Percentiles rank a stretch among this genome's conserved stretches.
phyloP scores from a whole-genome alignment of 2,329 filamentous ascomycete genomes.

The Cladobotryum mycophilum region DNA sequence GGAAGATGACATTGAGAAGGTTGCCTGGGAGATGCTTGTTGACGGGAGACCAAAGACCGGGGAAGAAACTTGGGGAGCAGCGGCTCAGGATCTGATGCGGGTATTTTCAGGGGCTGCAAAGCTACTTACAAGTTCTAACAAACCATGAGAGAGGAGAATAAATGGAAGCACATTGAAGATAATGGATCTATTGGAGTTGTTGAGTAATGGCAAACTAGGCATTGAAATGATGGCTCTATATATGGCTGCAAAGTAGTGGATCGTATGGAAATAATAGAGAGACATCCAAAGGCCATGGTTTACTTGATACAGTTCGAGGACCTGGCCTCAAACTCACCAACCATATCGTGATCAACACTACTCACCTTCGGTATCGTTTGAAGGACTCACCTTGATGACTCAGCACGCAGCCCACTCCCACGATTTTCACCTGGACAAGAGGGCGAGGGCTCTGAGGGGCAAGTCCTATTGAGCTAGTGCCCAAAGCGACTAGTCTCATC shows the following conservation, averaged over 20 bases:
- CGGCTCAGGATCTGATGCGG: constrained; percentile 22
- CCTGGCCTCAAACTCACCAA: too few relatives aligned
- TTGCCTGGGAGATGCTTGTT: constrained; percentile 29
- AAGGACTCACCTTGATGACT: constrained; percentile 18
- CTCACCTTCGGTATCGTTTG: not conserved
- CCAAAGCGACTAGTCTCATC: constrained; percentile 23
- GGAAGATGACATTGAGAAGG: constrained; percentile 23
- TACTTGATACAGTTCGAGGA: too few relatives aligned
- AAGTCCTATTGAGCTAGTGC: constrained; percentile 23
- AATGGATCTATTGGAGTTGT: not conserved
- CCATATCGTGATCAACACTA: too few relatives aligned
- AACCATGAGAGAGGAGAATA: not conserved
- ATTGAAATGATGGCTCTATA: too few relatives aligned
- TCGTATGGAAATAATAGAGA: too few relatives aligned
- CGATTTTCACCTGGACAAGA: not conserved
- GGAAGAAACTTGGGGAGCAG: constrained; percentile 27
- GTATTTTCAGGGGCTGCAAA: constrained; percentile 19
- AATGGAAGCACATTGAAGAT: not conserved
- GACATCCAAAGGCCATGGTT: too few relatives aligned
- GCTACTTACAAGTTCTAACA: constrained; percentile 8
- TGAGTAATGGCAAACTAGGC: not conserved
- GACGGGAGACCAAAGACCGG: constrained; percentile 16
- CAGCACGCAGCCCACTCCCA: constrained; percentile 11
- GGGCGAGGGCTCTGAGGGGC: constrained; percentile 26
- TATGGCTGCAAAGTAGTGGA: too few relatives aligned